Evolutionary conservation across 1,139 yeast genomes (phyloP).

Genomic region (Suhomyces maxii): DNA sequence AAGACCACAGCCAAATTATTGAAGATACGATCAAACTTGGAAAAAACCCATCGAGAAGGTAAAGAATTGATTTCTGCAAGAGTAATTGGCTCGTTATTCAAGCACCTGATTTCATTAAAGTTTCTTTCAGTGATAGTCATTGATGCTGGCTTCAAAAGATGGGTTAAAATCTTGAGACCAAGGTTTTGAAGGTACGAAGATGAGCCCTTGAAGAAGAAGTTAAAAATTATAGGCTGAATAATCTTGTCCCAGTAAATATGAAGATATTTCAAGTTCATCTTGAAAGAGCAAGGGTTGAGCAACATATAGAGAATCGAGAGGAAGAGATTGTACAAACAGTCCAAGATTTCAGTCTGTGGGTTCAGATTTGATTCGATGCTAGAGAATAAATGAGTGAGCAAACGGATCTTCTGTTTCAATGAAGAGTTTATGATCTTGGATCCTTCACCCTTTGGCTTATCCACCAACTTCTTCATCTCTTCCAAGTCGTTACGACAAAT

Average conservation of each 20-base stretch:
- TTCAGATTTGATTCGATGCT: slow-evolving; percentile 24
- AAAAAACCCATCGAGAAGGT: slow-evolving; percentile 35
- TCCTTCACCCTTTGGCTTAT: slow-evolving; percentile 14
- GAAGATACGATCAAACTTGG: slow-evolving; percentile 33
- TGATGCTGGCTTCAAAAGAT: slow-evolving; percentile 23
- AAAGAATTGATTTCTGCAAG: slow-evolving; percentile 33
- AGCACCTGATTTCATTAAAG: slow-evolving; percentile 32
- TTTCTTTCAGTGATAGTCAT: slow-evolving; percentile 21
- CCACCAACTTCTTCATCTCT: slow-evolving; percentile 22
- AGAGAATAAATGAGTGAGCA: slow-evolving; percentile 31
- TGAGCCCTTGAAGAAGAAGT: slow-evolving; percentile 34
- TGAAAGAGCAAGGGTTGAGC: slow-evolving; percentile 24
- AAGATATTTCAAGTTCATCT: slow-evolving; percentile 25
- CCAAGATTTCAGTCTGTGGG: slow-evolving; percentile 26
- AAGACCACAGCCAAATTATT: slow-evolving; percentile 26
- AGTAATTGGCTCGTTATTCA: slow-evolving; percentile 33
- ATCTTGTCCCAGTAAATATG: slow-evolving; percentile 43
- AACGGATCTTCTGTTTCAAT: slow-evolving; percentile 28
- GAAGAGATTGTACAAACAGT: slow-evolving; percentile 31
- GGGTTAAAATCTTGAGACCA: slow-evolving; percentile 26
- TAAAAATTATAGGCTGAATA: slow-evolving; percentile 31
- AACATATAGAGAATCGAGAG: slow-evolving; percentile 35
- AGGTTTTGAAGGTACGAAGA: slow-evolving; percentile 25
- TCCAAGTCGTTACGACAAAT: slow-evolving; percentile 36
- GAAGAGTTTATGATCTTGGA: slow-evolving; percentile 17